Conservation (phyloP, 1,284 basidiomycete genomes). For the Marasmius oreades region DNA sequence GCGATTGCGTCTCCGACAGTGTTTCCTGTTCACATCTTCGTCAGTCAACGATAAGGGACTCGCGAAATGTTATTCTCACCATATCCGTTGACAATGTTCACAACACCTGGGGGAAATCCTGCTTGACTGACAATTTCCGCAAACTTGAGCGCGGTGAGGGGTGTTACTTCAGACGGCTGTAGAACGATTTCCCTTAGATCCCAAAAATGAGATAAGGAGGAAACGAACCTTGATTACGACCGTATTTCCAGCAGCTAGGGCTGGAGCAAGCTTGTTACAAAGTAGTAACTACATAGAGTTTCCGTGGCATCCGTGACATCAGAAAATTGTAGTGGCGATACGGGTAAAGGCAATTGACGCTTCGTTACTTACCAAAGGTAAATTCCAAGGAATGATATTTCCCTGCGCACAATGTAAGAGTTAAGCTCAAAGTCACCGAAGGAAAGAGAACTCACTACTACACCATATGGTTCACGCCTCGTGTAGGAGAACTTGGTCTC, state of each 20-base stretch:
- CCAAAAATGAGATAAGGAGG: neutral
- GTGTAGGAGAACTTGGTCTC: conserved; percentile 70
- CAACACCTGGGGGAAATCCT: conserved; percentile 60
- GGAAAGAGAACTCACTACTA: conserved; percentile 31
- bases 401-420: conserved; percentile 53
- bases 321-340: neutral
- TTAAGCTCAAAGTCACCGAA: conserved; percentile 40
- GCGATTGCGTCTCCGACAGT: conserved; percentile 63
- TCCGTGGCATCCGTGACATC: too few species aligned
- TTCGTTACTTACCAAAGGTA: conserved; percentile 28
- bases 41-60: neutral
- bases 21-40: conserved; percentile 39
- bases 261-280: conserved; percentile 78
- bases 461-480: conserved; percentile 82
- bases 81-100: conserved; percentile 78
- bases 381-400: conserved; percentile 70
- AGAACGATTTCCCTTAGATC: neutral
- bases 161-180: conserved; percentile 80
- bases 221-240: conserved; percentile 64
- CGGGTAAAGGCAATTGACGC: neutral
- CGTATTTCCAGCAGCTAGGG: conserved; percentile 78
- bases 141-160: conserved; percentile 67
- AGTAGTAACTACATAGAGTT: conserved; percentile 47
- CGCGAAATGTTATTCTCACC: conserved; percentile 25
- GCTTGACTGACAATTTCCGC: conserved; percentile 49